Evolutionary conservation across 2,329 filamentous ascomycete species (phyloP).

Genomic region (Beauveria australis): DNA sequence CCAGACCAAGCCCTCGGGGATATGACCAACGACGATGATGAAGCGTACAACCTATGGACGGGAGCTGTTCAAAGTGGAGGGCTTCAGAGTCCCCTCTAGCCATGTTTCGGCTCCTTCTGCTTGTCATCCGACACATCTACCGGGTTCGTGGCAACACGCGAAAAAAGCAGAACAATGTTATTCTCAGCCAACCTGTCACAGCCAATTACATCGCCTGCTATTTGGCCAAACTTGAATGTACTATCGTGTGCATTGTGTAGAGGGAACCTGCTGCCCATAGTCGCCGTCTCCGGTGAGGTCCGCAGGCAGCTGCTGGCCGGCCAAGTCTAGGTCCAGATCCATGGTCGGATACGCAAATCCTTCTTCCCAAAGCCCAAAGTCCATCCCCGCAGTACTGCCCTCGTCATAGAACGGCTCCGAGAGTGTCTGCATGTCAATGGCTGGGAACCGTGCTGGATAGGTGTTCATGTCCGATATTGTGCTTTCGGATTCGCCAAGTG

Average conservation of each 20-base stretch:
- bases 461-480: background rate
- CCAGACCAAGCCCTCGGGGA: too few relatives aligned
- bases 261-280: background rate
- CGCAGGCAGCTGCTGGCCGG: conserved; percentile 16
- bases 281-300: background rate
- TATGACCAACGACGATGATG: too few relatives aligned
- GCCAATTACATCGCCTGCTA: too few relatives aligned
- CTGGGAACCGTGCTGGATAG: conserved; percentile 19
- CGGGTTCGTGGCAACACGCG: too few relatives aligned
- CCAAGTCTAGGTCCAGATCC: conserved; percentile 24
- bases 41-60: too few relatives aligned
- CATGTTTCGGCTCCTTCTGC: too few relatives aligned
- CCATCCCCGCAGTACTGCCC: conserved; percentile 20
- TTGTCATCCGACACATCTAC: too few relatives aligned
- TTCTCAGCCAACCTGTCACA: too few relatives aligned
- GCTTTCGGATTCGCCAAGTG: background rate
- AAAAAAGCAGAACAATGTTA: too few relatives aligned
- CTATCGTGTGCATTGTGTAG: background rate
- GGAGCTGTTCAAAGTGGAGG: too few relatives aligned
- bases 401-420: conserved; percentile 23
- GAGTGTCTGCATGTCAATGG: conserved; percentile 21
- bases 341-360: conserved; percentile 29
- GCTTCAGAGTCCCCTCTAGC: too few relatives aligned
- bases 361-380: conserved; percentile 30
- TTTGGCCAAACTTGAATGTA: background rate